Evolutionary conservation across 257 asterid species (phyloP).

Genomic region (Coffea eugenioides): DNA sequence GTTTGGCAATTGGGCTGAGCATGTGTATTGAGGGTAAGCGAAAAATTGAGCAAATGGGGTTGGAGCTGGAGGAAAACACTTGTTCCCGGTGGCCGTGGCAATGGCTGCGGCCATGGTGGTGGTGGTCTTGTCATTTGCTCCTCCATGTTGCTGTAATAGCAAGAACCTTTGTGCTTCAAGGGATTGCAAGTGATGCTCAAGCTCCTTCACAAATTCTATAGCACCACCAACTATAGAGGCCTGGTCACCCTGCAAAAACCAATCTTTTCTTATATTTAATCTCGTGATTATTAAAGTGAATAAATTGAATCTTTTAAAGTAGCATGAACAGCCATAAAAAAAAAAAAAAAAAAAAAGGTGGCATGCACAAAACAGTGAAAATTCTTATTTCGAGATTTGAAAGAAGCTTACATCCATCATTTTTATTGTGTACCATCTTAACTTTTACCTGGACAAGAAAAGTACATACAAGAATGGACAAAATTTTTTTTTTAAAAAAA

Average conservation of each 20-base stretch:
- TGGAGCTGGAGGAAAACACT: neutral
- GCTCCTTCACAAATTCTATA: constrained; percentile 86
- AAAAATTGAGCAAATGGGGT: constrained; percentile 77
- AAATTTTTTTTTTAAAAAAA: neutral
- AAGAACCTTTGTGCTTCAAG: constrained; percentile 69
- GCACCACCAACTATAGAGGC: constrained; percentile 98
- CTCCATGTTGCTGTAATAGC: constrained; percentile 26
- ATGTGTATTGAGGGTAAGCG: constrained; percentile 70
- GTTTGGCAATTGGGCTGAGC: constrained; percentile 39
- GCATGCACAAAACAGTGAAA: constrained; percentile 12
- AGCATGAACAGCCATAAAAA: too few species aligned
- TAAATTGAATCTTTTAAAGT: neutral
- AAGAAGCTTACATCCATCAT: neutral
- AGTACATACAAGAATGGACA: constrained; percentile 17
- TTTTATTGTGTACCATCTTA: neutral
- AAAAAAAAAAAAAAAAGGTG: too few species aligned
- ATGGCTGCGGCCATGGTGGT: neutral
- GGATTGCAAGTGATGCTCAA: constrained; percentile 84
- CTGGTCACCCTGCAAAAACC: constrained; percentile 71
- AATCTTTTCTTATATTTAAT: neutral
- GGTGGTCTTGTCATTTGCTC: constrained; percentile 7
- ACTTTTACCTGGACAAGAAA: constrained; percentile 15
- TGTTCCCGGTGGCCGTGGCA: neutral
- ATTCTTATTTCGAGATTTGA: neutral
- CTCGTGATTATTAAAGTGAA: neutral